Evolutionary conservation across 768 basidiomycete species (phyloP), one percentile per base, ranked within the genome.

Genomic region (Candolleomyces aberdarensis): DNA sequence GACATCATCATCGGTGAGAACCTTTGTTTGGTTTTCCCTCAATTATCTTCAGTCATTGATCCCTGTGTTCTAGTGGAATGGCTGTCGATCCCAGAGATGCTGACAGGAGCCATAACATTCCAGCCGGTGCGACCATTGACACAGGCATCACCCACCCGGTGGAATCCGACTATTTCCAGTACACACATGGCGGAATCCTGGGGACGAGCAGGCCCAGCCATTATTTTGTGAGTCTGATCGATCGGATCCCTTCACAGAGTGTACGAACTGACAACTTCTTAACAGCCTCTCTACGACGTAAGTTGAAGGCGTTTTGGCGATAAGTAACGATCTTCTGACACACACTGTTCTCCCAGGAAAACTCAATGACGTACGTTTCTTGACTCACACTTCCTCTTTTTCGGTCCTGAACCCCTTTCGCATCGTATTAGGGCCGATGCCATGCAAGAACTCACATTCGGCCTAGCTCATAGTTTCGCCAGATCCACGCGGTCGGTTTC

Each of bases 401-500:
- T 20, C 1, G 6, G 15, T 46, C 44, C 17, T 17, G 15, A 46
- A 46, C 4, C 44, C 13, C 19, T 17, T 46, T 17, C 3, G 22
- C 19, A 39, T 36, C 31, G 7, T 53, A 60, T 11, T 60, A 89
- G 85, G 19, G 77, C 87, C 17, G 87, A 91, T 64, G 81, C 82
- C 3, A 71, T 94, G 46, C 92, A 94, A 62, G 78, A 80, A 0
- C 66, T 93, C 0, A 83, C 88, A 0, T 94, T 87, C 57, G 83
- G 87, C 0, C 76, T 94, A 0, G 91, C 90, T 66, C 90, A 94
- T 51, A 85, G 91, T 0, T 94, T 91, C 55, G 90, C 92, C 0
- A 81, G 91, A 0, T 81, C 92, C 0, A 94, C 92, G 0, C 86
- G 92, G 8, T 90, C 90, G 0, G 92, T 94, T 0, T 93, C 91